Percentiles rank a stretch among this genome's conserved stretches.
Conservation (phyloP, 371 early-diverging fungal genomes). For the Mortierella sp. region DNA sequence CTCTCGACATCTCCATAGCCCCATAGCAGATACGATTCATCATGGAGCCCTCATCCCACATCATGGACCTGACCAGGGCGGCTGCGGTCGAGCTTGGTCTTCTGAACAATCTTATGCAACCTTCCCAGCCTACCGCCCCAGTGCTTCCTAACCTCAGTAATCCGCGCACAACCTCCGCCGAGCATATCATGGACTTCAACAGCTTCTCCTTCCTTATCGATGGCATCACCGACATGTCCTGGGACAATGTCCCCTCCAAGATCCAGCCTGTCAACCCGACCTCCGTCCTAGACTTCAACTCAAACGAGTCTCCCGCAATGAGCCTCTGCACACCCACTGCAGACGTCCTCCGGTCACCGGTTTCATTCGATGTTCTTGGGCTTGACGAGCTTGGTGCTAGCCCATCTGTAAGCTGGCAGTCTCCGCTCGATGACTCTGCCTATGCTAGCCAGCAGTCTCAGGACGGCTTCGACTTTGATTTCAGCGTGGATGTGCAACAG, state of each 20-base stretch:
- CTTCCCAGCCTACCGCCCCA: too few species aligned
- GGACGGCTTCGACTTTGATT: constrained; percentile 21
- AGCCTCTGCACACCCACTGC: constrained; percentile 28
- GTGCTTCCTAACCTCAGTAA: too few species aligned
- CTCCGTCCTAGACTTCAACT: constrained; percentile 15
- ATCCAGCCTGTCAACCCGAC: constrained; percentile 1
- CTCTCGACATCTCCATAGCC: background rate
- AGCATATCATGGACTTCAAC: constrained; percentile 2
- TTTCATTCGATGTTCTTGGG: constrained; percentile 24
- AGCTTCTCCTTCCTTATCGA: constrained; percentile 17
- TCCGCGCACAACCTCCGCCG: too few species aligned
- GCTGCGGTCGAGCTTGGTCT: too few species aligned
- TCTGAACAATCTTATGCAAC: background rate
- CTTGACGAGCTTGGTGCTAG: constrained; percentile 31
- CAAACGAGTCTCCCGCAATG: constrained; percentile 45
- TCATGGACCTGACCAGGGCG: constrained; percentile 14
- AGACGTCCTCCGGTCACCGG: constrained; percentile 10
- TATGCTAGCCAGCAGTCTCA: constrained; percentile 29
- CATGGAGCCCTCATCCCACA: background rate
- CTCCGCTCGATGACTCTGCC: constrained; percentile 16
- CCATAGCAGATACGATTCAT: background rate
- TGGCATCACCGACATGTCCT: constrained; percentile 11
- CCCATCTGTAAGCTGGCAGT: constrained; percentile 20
- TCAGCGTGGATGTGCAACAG: constrained; percentile 9
- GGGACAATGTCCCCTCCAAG: constrained; percentile 22